Evolutionary conservation across 306 rosid genomes (phyloP), one percentile per base, ranked within the genome.

Genomic region (Aeschynomene evenia): DNA sequence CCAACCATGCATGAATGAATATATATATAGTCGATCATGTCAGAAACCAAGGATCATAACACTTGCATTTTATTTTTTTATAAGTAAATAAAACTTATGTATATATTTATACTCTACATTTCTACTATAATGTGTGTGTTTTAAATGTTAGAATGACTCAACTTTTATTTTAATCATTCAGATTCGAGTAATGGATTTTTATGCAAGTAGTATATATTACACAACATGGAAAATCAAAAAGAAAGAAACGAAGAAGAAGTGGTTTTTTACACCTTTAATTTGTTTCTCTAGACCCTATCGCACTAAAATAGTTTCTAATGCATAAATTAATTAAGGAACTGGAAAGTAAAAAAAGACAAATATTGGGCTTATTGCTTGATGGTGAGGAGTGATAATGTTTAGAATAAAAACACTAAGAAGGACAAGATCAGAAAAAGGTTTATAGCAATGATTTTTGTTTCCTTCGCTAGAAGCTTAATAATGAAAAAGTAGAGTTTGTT

Each of bases 1-100:
- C n/a, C 54, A 19, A 40, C 31, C 76, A 62, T 70, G 52, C 67
- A 77, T 70, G n/a, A 26, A 51, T 43, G 9, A 13, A 15, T 23
- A 19, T 7, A 28, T 28, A n/a, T n/a, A n/a, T n/a, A n/a, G n/a
- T n/a, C n/a, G 31, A 6, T 28, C 4, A 28, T 28, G 5, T 28
- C 5, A 4, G 4, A 26, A 26, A 26, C 29, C 29, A 26, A 28
- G 31, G n/a, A n/a, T n/a, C n/a, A n/a, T 28, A 28, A 28, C 31
- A 28, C 31, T 26, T 26, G n/a, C n/a, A n/a, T n/a, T n/a, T n/a
- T n/a, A n/a, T n/a, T n/a, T n/a, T n/a, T n/a, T n/a, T n/a, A n/a
- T n/a, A n/a, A n/a, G n/a, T n/a, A n/a, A n/a, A n/a, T n/a, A n/a
- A n/a, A n/a, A n/a, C n/a, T n/a, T n/a, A n/a, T 26, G 2, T 1